phyloP scores from a whole-genome alignment of 352 stramenopile genomes.

The Phytophthora crassamura region DNA sequence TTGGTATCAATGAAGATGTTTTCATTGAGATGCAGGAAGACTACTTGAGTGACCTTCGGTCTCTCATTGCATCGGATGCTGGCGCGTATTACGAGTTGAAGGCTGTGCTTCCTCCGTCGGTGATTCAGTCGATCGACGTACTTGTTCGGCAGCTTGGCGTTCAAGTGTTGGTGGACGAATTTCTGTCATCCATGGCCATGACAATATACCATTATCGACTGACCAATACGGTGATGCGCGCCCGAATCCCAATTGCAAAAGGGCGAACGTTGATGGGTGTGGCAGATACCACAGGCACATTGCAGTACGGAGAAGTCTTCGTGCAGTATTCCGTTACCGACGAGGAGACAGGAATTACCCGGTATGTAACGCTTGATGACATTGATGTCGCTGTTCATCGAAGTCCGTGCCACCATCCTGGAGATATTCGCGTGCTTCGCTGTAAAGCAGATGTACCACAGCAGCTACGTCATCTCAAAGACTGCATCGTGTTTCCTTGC shows the following conservation, averaged over 20 bases:
- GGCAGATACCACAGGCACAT: constrained; percentile 75
- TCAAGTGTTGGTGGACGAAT: constrained; percentile 52
- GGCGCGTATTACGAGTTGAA: constrained; percentile 60
- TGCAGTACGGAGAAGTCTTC: constrained; percentile 79
- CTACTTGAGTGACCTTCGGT: constrained; percentile 61
- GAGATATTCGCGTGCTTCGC: constrained; percentile 72
- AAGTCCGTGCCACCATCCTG: constrained; percentile 80
- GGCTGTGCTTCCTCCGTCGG: constrained; percentile 37
- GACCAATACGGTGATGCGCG: constrained; percentile 72
- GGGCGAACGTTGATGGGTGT: constrained; percentile 80
- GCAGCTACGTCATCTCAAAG: constrained; percentile 52
- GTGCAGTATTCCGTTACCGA: constrained; percentile 74
- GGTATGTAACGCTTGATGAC: constrained; percentile 39
- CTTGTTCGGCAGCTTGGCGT: constrained; percentile 49
- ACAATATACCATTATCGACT: constrained; percentile 77
- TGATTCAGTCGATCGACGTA: constrained; percentile 48
- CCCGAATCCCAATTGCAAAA: constrained; percentile 75
- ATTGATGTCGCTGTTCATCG: constrained; percentile 74
- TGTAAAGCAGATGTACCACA: constrained; percentile 59
- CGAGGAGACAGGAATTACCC: constrained; percentile 22
- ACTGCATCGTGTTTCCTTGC: constrained; percentile 85
- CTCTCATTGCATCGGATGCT: constrained; percentile 58
- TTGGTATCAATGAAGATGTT: constrained; percentile 63
- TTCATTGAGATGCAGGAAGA: constrained; percentile 80
- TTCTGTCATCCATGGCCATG: constrained; percentile 56